These are phyloP conservation scores for Wickerhamomyces mucosus DNA, from an alignment of 805 yeast species.

Conservation along the genomic window DNA sequence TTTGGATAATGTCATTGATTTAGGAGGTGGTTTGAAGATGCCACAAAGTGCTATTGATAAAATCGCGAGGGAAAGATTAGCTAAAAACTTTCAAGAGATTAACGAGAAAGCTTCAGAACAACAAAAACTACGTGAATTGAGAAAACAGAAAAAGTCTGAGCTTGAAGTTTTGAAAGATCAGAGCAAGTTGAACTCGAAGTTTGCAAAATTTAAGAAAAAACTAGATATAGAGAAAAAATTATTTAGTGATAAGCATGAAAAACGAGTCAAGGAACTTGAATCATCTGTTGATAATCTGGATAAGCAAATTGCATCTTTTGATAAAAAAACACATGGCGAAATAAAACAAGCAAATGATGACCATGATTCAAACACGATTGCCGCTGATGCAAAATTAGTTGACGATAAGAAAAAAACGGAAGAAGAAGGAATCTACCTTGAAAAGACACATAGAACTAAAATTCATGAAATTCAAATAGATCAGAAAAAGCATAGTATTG, in stretches of 20 bases:
- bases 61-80: slow-evolving; percentile 17
- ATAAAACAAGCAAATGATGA: slow-evolving; percentile 10
- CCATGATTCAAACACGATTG: slow-evolving; percentile 7
- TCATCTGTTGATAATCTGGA: slow-evolving; percentile 13
- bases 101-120: slow-evolving; percentile 18
- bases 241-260: slow-evolving; percentile 10
- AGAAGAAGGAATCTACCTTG: slow-evolving; percentile 10
- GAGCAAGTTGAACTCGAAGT: slow-evolving; percentile 15
- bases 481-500: slow-evolving; percentile 16
- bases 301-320: slow-evolving; percentile 13
- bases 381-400: slow-evolving; percentile 14
- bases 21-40: slow-evolving; percentile 22
- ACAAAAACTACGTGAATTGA: slow-evolving; percentile 14
- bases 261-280: slow-evolving; percentile 14
- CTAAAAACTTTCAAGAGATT: slow-evolving; percentile 13
- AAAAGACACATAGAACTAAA: slow-evolving; percentile 8
- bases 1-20: slow-evolving; percentile 16
- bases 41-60: slow-evolving; percentile 17
- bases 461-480: slow-evolving; percentile 14
- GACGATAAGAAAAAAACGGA: slow-evolving; percentile 11
- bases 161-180: slow-evolving; percentile 18
- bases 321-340: slow-evolving; percentile 14
- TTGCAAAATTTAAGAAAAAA: slow-evolving; percentile 19
- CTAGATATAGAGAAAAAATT: slow-evolving; percentile 15
- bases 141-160: slow-evolving; percentile 18